Conservation (phyloP, 83 land plant species). For the Picea abies region DNA sequence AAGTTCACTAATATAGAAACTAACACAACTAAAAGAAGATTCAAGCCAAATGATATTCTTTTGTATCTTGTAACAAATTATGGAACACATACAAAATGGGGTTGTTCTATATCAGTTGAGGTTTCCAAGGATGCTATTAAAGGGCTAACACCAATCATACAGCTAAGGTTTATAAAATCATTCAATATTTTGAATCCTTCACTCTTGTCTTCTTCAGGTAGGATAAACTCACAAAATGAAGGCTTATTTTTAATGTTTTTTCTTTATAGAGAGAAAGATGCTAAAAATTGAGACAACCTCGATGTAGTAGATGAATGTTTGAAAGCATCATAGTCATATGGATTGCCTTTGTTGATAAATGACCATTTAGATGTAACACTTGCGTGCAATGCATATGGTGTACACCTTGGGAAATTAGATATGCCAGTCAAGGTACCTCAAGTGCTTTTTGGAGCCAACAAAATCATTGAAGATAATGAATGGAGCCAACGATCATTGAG, state of each 20-base stretch:
- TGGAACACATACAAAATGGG: constrained; percentile 85
- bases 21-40: constrained; percentile 3
- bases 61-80: constrained; percentile 88
- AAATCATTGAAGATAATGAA: constrained; percentile 62
- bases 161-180: too few relatives aligned
- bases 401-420: constrained; percentile 90
- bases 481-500: too few relatives aligned
- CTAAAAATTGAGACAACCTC: constrained; percentile 41
- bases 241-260: too few relatives aligned
- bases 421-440: constrained; percentile 63
- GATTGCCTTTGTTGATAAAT: constrained; percentile 76
- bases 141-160: constrained; percentile 73
- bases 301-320: constrained; percentile 52
- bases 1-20: constrained; percentile 23
- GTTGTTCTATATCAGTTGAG: constrained; percentile 51
- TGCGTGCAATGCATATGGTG: constrained; percentile 88
- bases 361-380: constrained; percentile 84
- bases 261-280: too few relatives aligned
- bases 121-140: constrained; percentile 53
- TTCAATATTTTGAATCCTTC: too few relatives aligned
- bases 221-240: too few relatives aligned
- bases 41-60: constrained; percentile 60
- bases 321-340: constrained; percentile 51
- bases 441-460: constrained; percentile 66
- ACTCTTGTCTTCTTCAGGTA: too few relatives aligned